These are phyloP conservation scores for Phialophora macrospora DNA, from an alignment of 2,329 filamentous ascomycete genomes.

Conservation along the genomic window DNA sequence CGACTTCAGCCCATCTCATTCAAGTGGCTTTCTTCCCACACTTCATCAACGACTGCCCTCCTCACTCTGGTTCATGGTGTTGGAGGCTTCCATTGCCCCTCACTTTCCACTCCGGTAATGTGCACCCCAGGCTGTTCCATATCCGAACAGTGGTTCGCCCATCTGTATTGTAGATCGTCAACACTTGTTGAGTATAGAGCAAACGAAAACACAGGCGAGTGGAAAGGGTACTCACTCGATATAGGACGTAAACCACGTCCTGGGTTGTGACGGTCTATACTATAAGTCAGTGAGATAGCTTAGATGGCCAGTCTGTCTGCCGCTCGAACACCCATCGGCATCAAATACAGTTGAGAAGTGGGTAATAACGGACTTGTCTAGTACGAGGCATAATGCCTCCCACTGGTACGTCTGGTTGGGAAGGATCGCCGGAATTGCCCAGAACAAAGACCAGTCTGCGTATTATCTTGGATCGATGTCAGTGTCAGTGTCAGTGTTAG, in stretches of 20 bases:
- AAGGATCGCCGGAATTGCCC: constrained; percentile 9
- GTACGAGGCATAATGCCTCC: neutral
- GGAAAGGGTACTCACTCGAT: constrained; percentile 9
- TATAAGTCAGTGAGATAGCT: neutral
- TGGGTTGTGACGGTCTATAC: constrained; percentile 26
- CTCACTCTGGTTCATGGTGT: neutral
- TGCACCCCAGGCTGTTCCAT: neutral
- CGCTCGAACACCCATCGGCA: neutral
- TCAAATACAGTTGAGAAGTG: neutral
- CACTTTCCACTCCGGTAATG: neutral
- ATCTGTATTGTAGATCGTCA: constrained; percentile 27
- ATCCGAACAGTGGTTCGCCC: constrained; percentile 34
- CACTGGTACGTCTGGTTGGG: neutral
- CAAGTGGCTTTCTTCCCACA: neutral
- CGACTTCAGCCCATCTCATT: neutral
- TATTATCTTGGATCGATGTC: neutral
- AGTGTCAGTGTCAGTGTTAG: neutral
- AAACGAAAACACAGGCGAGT: neutral
- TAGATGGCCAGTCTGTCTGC: neutral
- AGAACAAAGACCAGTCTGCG: neutral
- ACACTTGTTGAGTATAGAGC: neutral
- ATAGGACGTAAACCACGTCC: constrained; percentile 31
- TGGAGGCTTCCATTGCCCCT: neutral
- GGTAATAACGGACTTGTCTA: neutral
- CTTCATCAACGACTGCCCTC: neutral